These are phyloP conservation scores for Lanmaoa rubissima DNA, from an alignment of 768 basidiomycete species.

Conservation along the genomic window DNA sequence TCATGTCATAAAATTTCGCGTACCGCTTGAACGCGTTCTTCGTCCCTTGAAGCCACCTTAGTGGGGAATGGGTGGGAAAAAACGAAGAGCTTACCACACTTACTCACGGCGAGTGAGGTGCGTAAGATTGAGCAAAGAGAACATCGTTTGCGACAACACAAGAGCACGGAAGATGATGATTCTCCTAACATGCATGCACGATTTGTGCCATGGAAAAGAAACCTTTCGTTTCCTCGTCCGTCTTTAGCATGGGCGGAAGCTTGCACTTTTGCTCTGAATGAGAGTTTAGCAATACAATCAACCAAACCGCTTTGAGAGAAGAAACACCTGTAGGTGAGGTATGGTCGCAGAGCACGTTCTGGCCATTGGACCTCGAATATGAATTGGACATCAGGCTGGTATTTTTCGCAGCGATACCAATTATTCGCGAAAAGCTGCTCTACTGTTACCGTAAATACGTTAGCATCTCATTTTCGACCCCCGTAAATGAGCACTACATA, in stretches of 20 bases:
- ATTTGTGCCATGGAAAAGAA: constrained; percentile 15
- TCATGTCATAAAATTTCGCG: neutral
- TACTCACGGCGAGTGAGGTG: constrained; percentile 12
- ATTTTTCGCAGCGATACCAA: constrained; percentile 12
- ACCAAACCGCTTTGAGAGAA: neutral
- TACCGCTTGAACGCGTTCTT: constrained; percentile 19
- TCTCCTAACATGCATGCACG: constrained; percentile 15
- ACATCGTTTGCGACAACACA: constrained; percentile 6
- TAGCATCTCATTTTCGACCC: neutral
- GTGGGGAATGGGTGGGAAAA: neutral
- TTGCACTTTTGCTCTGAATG: constrained; percentile 7
- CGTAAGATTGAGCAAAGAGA: constrained; percentile 14
- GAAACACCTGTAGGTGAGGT: constrained; percentile 9
- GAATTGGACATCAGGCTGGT: constrained; percentile 11
- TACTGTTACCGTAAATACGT: neutral
- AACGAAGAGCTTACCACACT: constrained; percentile 4
- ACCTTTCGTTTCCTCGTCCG: constrained; percentile 10
- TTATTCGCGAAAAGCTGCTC: constrained; percentile 5
- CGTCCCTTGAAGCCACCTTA: constrained; percentile 5
- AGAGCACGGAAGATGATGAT: constrained; percentile 8
- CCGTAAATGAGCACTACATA: neutral
- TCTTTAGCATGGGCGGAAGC: constrained; percentile 1
- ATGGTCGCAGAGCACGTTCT: constrained; percentile 7
- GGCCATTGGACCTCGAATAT: constrained; percentile 15
- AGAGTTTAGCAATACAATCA: neutral